A percentile compares a stretch with the other conserved stretches of the same genome.
phyloP scores from a whole-genome alignment of 1,284 basidiomycete species.

The Coniferiporia sulphurascens region DNA sequence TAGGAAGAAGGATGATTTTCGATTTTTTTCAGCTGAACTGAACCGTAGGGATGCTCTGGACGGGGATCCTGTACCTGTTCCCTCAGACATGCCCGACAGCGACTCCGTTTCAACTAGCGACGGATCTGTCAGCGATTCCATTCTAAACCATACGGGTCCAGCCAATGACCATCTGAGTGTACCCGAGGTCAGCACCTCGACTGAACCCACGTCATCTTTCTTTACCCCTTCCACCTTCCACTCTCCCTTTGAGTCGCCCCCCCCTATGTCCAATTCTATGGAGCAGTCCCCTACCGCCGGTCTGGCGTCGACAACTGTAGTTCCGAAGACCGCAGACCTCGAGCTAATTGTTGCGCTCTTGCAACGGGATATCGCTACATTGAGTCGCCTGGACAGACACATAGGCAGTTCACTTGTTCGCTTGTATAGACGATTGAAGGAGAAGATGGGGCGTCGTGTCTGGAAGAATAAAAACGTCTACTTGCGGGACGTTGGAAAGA shows the following conservation, averaged over 20 bases:
- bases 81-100: neutral
- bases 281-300: neutral
- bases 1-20: conserved; percentile 43
- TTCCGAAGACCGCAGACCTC: conserved; percentile 38
- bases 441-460: conserved; percentile 64
- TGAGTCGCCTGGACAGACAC: conserved; percentile 39
- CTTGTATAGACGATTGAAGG: conserved; percentile 56
- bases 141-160: neutral
- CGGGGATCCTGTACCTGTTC: neutral
- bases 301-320: neutral
- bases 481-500: conserved; percentile 31
- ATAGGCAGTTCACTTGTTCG: conserved; percentile 44
- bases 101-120: neutral
- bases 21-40: conserved; percentile 34
- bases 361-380: conserved; percentile 44
- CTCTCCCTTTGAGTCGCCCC: neutral
- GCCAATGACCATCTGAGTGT: neutral
- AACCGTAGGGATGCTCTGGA: conserved; percentile 13
- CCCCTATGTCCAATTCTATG: neutral
- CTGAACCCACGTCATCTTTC: neutral
- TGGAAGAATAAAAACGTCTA: conserved; percentile 58
- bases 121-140: neutral
- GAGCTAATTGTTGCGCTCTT: conserved; percentile 52
- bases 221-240: neutral
- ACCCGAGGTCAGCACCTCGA: neutral